Conservation (phyloP, 2,329 filamentous ascomycete genomes). For the Lasiodiplodia gonubiensis region DNA sequence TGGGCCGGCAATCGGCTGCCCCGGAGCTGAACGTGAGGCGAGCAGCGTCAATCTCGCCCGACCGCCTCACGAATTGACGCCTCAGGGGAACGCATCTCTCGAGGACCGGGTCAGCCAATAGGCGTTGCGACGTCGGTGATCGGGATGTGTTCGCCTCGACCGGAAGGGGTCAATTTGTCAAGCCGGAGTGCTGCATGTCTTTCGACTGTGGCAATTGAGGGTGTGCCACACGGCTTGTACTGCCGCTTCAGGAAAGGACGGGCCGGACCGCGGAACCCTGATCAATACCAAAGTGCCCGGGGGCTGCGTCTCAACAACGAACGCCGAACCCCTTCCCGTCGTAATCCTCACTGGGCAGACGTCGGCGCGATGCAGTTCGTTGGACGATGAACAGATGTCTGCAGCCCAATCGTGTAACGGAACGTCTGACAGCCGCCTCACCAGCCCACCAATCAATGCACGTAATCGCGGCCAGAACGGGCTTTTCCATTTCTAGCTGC, state of each 20-base stretch:
- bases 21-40: not conserved
- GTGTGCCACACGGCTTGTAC: not conserved
- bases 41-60: not conserved
- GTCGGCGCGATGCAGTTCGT: too few relatives aligned
- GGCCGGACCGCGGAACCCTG: slow-evolving; percentile 3
- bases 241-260: not conserved
- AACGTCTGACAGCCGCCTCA: not conserved
- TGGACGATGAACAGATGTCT: not conserved
- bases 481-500: not conserved
- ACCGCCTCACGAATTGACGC: slow-evolving; percentile 1
- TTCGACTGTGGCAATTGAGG: not conserved
- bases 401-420: not conserved
- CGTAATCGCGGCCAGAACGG: not conserved
- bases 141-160: not conserved
- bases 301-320: not conserved
- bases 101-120: not conserved
- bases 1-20: not conserved
- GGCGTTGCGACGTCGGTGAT: not conserved
- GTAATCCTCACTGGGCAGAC: not conserved
- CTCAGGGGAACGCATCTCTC: not conserved
- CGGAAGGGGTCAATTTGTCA: not conserved
- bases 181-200: not conserved
- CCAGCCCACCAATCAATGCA: not conserved
- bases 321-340: not conserved
- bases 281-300: not conserved